Evolutionary conservation across 768 basidiomycete species (phyloP).

Genomic region (Leccinum uliginosum): DNA sequence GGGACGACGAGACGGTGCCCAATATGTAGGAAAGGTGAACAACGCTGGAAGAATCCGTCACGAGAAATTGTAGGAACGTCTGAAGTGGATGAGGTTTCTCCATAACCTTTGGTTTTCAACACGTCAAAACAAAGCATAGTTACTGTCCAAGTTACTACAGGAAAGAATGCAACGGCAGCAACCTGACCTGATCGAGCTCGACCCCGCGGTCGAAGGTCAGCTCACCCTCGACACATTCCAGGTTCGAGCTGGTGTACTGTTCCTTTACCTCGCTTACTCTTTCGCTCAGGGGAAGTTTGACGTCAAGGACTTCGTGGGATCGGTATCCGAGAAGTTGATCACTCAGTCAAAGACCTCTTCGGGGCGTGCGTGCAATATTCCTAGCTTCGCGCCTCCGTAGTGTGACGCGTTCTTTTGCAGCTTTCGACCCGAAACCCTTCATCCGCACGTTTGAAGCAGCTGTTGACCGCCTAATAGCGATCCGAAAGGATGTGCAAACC

Average conservation of each 20-base stretch:
- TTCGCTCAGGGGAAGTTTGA: conserved; percentile 76
- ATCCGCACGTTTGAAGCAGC: conserved; percentile 88
- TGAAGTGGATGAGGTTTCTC: conserved; percentile 52
- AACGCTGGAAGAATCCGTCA: conserved; percentile 60
- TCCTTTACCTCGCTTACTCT: conserved; percentile 5
- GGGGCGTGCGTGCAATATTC: conserved; percentile 59
- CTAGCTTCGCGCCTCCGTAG: not conserved
- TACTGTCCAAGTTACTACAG: no score
- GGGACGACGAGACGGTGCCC: conserved; percentile 46
- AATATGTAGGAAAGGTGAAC: conserved; percentile 58
- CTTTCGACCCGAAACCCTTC: conserved; percentile 94
- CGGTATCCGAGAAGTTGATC: conserved; percentile 85
- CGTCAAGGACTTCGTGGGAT: conserved; percentile 83
- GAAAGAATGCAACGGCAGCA: conserved; percentile 16
- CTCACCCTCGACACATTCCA: conserved; percentile 53
- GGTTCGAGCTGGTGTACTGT: conserved; percentile 29
- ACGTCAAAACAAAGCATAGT: conserved; percentile 25
- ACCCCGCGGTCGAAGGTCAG: conserved; percentile 51
- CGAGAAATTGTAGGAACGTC: conserved; percentile 62
- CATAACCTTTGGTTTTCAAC: conserved; percentile 37
- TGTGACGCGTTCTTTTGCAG: conserved; percentile 36
- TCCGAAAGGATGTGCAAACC: conserved; percentile 86
- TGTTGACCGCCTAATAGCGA: conserved; percentile 80
- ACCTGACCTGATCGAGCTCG: conserved; percentile 33
- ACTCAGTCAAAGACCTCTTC: conserved; percentile 76